These are phyloP conservation scores for Mortierella sp. DNA, from an alignment of 371 early-diverging fungal genomes.

Conservation along the genomic window DNA sequence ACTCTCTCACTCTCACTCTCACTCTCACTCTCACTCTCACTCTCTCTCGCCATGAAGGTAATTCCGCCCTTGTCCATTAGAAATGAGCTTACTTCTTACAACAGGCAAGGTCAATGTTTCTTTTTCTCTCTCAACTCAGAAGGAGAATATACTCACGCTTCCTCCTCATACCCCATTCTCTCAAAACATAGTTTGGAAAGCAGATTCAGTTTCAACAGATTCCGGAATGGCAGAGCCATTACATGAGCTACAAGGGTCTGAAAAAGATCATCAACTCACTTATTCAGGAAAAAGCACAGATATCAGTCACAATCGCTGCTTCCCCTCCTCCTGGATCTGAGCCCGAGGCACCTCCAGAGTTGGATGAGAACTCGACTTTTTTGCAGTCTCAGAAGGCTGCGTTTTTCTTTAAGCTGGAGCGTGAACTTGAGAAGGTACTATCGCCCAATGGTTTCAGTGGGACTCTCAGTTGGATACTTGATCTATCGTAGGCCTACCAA, in stretches of 20 bases:
- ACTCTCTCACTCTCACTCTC: no score
- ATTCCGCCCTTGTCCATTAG: background rate
- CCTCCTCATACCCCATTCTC: background rate
- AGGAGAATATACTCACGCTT: constrained; percentile 1
- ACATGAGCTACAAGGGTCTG: constrained; percentile 94
- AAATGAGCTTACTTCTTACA: background rate
- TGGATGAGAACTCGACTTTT: constrained; percentile 64
- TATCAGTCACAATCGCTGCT: constrained; percentile 60
- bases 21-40: no score
- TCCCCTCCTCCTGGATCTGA: constrained; percentile 59
- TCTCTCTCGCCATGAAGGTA: constrained; percentile 2
- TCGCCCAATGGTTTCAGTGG: background rate
- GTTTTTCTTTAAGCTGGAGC: constrained; percentile 88
- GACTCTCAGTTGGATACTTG: background rate
- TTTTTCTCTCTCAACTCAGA: background rate
- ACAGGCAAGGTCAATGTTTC: background rate
- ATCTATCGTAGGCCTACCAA: background rate
- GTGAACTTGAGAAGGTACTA: constrained; percentile 85
- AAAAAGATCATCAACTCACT: constrained; percentile 95
- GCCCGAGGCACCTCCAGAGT: constrained; percentile 18
- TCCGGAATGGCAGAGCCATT: constrained; percentile 94
- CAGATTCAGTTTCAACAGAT: constrained; percentile 93
- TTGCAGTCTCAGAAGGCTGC: constrained; percentile 83
- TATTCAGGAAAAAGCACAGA: constrained; percentile 57
- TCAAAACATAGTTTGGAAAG: constrained; percentile 89